Percentiles rank a stretch among this genome's conserved stretches.
Evolutionary conservation across 73 alveolate species (phyloP).

Genomic region (Tetrahymena thermophila): DNA sequence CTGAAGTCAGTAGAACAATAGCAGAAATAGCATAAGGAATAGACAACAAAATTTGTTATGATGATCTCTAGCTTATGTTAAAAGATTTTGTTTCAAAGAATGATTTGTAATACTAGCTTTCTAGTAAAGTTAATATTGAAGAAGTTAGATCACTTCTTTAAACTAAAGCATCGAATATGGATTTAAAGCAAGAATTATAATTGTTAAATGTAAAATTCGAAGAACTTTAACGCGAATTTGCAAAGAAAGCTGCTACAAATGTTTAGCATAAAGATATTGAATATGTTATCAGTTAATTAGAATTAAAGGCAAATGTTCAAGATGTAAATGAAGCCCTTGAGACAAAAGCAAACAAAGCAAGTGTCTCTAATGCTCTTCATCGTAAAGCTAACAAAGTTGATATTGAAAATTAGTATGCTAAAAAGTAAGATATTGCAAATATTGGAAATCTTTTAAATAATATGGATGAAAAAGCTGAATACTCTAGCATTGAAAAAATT

Average conservation of each 20-base stretch:
- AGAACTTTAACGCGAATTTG: conserved; percentile 44
- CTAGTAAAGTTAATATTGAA: conserved; percentile 39
- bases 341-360: conserved; percentile 81
- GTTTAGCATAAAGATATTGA: conserved; percentile 61
- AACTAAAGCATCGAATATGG: conserved; percentile 68
- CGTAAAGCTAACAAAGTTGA: conserved; percentile 86
- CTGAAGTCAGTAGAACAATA: conserved; percentile 51
- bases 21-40: conserved; percentile 55
- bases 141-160: conserved; percentile 69
- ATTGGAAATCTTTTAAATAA: conserved; percentile 17
- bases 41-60: conserved; percentile 34
- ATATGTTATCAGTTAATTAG: conserved; percentile 32
- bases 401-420: conserved; percentile 51
- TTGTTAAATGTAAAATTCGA: conserved; percentile 48
- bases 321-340: conserved; percentile 80
- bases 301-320: conserved; percentile 61
- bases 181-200: conserved; percentile 49
- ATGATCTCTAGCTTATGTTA: conserved; percentile 27
- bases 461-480: conserved; percentile 41
- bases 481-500: conserved; percentile 8
- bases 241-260: conserved; percentile 36
- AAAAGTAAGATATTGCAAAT: conserved; percentile 58
- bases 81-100: conserved; percentile 46
- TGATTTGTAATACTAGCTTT: conserved; percentile 39
- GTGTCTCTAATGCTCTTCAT: conserved; percentile 84